Percentiles rank a stretch among this genome's conserved stretches.
These are phyloP conservation scores for Nemania sp. DNA, from an alignment of 2,329 filamentous ascomycete genomes.

Conservation along the genomic window DNA sequence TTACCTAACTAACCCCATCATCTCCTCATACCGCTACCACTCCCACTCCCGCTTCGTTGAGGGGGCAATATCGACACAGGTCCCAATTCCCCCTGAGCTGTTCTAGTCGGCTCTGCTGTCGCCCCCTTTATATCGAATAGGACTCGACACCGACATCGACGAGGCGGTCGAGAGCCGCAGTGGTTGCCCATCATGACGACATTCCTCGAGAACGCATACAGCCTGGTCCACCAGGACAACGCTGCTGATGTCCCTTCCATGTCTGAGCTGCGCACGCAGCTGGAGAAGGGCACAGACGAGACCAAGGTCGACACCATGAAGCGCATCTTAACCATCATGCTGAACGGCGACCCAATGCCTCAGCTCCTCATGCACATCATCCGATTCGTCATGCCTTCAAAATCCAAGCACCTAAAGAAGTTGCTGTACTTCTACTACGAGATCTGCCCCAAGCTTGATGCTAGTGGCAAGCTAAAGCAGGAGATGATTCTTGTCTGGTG, in stretches of 20 bases:
- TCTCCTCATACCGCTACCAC: conserved; percentile 13
- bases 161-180: conserved; percentile 49
- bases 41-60: conserved; percentile 20
- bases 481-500: conserved; percentile 99
- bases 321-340: conserved; percentile 95
- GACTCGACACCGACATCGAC: conserved; percentile 32
- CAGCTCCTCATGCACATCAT: conserved; percentile 99
- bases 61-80: conserved; percentile 25
- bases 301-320: conserved; percentile 96
- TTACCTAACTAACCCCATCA: conserved; percentile 18
- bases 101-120: conserved; percentile 14
- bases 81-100: conserved; percentile 19
- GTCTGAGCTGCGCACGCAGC: conserved; percentile 90
- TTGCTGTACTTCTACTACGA: conserved; percentile 99
- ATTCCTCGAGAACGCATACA: conserved; percentile 95
- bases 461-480: conserved; percentile 94
- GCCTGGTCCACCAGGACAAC: conserved; percentile 97
- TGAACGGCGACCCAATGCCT: conserved; percentile 97
- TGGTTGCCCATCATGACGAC: conserved; percentile 78
- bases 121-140: conserved; percentile 14
- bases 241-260: conserved; percentile 89
- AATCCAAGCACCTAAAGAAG: conserved; percentile 97
- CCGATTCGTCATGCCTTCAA: conserved; percentile 99
- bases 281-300: conserved; percentile 95
- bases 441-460: conserved; percentile 95